These are phyloP conservation scores for Salvia miltiorrhiza DNA, from an alignment of 257 asterid genomes.

Conservation along the genomic window DNA sequence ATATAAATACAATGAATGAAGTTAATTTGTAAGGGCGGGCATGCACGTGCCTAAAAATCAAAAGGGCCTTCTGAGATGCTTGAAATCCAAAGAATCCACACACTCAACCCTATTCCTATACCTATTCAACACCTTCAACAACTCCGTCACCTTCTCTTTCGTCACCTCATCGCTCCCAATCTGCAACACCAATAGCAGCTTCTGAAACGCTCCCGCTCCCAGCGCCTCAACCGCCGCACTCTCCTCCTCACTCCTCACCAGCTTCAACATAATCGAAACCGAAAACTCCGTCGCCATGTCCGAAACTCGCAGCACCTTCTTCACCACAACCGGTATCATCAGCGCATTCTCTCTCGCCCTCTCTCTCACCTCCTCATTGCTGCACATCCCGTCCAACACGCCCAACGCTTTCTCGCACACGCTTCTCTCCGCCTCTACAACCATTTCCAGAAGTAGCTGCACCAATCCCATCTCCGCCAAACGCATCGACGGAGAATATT, in stretches of 20 bases:
- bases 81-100: conserved; percentile 47
- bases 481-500: not conserved
- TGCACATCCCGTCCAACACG: conserved; percentile 45
- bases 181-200: conserved; percentile 46
- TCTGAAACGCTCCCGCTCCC: conserved; percentile 52
- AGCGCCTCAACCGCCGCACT: conserved; percentile 32
- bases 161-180: conserved; percentile 42
- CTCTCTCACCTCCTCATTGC: conserved; percentile 33
- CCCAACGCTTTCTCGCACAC: conserved; percentile 51
- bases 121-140: conserved; percentile 33
- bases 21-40: too few species aligned
- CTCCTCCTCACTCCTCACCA: conserved; percentile 11
- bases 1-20: too few species aligned
- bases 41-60: conserved; percentile 1
- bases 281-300: conserved; percentile 46
- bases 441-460: conserved; percentile 28
- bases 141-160: conserved; percentile 44
- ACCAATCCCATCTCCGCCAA: conserved; percentile 37
- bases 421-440: conserved; percentile 47
- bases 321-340: conserved; percentile 42
- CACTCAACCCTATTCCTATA: conserved; percentile 24
- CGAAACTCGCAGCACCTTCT: conserved; percentile 52
- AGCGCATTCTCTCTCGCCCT: conserved; percentile 36
- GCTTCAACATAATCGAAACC: conserved; percentile 43
- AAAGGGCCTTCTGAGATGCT: conserved; percentile 40